Evolutionary conservation across 2,329 filamentous ascomycete species (phyloP).

Genomic region (Botrytis elliptica): DNA sequence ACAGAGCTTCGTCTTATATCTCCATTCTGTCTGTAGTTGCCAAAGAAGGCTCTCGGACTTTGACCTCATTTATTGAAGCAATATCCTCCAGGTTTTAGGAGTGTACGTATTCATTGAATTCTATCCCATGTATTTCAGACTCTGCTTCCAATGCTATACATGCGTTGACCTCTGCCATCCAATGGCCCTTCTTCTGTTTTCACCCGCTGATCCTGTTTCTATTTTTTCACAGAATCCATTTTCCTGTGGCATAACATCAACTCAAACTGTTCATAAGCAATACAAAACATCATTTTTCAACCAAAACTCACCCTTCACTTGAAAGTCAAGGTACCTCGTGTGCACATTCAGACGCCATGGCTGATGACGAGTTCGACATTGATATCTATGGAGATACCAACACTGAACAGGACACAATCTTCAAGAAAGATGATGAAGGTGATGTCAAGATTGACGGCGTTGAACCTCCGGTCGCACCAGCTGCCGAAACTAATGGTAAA

Average conservation of each 20-base stretch:
- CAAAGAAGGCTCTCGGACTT: conserved; percentile 39
- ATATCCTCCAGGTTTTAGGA: conserved; percentile 36
- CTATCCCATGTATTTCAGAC: conserved; percentile 39
- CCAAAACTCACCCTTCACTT: not conserved
- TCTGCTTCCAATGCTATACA: conserved; percentile 26
- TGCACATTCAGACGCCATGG: conserved; percentile 47
- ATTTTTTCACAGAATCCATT: conserved; percentile 36
- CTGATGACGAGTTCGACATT: conserved; percentile 71
- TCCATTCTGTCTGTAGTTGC: conserved; percentile 42
- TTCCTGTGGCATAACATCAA: conserved; percentile 33
- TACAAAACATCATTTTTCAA: conserved; percentile 31
- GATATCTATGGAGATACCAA: conserved; percentile 66
- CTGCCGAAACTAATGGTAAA: conserved; percentile 31
- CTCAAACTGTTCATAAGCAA: conserved; percentile 31
- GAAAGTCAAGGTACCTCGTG: conserved; percentile 18
- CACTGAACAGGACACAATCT: conserved; percentile 45
- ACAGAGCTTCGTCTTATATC: conserved; percentile 63
- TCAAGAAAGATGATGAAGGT: conserved; percentile 41
- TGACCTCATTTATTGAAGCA: conserved; percentile 36
- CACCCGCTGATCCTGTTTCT: conserved; percentile 38
- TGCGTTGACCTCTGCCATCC: conserved; percentile 22
- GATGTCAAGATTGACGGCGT: conserved; percentile 42
- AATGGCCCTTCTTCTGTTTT: conserved; percentile 29
- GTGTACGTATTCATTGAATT: conserved; percentile 42
- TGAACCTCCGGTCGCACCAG: conserved; percentile 31